Evolutionary conservation across 2,329 filamentous ascomycete genomes (phyloP), one percentile per base, ranked within the genome.

Genomic region (Curvularia sp.): DNA sequence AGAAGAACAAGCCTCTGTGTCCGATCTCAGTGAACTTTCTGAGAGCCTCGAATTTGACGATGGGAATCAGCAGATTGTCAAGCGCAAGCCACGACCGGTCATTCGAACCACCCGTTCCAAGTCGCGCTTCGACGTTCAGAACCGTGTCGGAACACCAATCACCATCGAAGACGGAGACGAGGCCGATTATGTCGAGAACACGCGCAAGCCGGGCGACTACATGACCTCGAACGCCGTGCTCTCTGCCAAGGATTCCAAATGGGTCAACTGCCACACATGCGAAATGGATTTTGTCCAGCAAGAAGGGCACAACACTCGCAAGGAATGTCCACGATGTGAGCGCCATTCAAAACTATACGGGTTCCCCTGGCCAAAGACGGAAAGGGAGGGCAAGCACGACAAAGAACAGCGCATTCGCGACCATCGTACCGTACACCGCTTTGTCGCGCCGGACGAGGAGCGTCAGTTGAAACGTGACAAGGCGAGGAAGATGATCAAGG

Each of bases 301-400:
- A 39, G 90, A 98, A 63, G 92, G 92, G 0, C 97, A 96, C 75
- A 89, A 68, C 64, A 97, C 93, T 1, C 87, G 89, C 51, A 88
- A 90, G 48, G 89, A 92, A 15, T 99, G 95, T 74, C 93, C 92
- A 3, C 87, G 95, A 6, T 99, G 95, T 76, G 95, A 99, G 79
- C 87, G 95, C 0, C 95, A 99, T 73, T 96, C 91, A 15, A 98
- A 96, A 80, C 80, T 99, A 0, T 99, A 98, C 74, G 96, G 96
- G 0, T 97, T 91, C 72, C 83, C 90, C 56, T 99, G 95, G 95
- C 95, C 95, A 5, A 97, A 99, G 81, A 98, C 95, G 0, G 90
- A 97, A 59, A 89, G 84, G 61, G 87, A 89, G 25, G 91, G 91
- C 0, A 86, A 87, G 15, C 77, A 85, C 19, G 95, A 98, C 73